phyloP scores from a whole-genome alignment of 371 early-diverging fungal genomes.

The Actinomortierella wolfii region DNA sequence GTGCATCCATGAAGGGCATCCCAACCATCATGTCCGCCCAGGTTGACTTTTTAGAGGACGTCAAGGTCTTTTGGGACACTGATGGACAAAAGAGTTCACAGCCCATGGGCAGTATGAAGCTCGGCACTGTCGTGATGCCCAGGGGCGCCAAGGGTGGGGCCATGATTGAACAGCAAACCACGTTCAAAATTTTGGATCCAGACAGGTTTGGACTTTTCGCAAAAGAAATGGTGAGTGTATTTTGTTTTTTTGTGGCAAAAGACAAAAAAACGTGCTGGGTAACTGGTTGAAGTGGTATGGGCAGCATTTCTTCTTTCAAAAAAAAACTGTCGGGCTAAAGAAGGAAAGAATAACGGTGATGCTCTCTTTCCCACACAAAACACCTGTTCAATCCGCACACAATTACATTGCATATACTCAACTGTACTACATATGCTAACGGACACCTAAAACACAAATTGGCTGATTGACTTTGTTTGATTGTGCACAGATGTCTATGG shows the following conservation, averaged over 20 bases:
- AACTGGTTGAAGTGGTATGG: too few species aligned
- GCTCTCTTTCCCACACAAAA: neutral
- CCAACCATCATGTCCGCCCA: slow-evolving; percentile 28
- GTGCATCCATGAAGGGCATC: slow-evolving; percentile 30
- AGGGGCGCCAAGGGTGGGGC: slow-evolving; percentile 25
- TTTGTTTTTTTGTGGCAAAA: neutral
- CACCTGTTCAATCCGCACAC: neutral
- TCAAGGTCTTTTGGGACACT: slow-evolving; percentile 25
- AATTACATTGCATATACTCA: neutral
- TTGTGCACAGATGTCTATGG: slow-evolving; percentile 16
- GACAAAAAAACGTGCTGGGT: too few species aligned
- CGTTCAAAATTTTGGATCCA: slow-evolving; percentile 30
- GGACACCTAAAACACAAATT: too few species aligned
- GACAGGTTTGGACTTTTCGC: slow-evolving; percentile 37
- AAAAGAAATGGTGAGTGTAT: slow-evolving; percentile 25
- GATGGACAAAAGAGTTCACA: slow-evolving; percentile 3
- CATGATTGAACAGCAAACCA: slow-evolving; percentile 18
- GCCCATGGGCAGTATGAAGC: slow-evolving; percentile 21
- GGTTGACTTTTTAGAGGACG: slow-evolving; percentile 22
- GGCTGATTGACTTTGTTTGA: too few species aligned
- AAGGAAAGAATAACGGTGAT: too few species aligned
- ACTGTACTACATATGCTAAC: neutral
- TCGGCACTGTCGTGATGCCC: slow-evolving; percentile 22
- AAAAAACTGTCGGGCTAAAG: too few species aligned
- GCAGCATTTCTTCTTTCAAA: too few species aligned